Evolutionary conservation across 176 grass and related monocot genomes (phyloP).

Genomic region (Pontederia crassipes): DNA sequence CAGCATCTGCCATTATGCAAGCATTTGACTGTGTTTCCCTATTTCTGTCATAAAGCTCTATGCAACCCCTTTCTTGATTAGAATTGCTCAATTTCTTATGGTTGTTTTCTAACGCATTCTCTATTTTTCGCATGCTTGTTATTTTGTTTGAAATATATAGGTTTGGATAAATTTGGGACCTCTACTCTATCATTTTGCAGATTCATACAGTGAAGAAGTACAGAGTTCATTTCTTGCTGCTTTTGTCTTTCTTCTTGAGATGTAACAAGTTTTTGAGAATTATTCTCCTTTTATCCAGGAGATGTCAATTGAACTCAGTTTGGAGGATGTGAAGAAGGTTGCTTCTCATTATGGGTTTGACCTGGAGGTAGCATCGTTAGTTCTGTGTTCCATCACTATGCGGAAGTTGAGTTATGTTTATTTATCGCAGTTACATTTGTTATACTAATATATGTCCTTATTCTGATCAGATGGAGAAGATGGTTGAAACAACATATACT

Average conservation of each 20-base stretch:
- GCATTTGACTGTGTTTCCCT: constrained; percentile 4
- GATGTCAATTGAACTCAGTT: constrained; percentile 93
- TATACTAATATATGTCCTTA: too few species aligned
- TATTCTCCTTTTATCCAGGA: constrained; percentile 58
- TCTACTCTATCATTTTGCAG: constrained; percentile 88
- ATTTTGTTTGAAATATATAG: constrained; percentile 31
- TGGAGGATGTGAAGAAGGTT: constrained; percentile 95
- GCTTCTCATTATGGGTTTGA: constrained; percentile 81
- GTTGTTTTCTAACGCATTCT: neutral
- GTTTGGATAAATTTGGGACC: constrained; percentile 96
- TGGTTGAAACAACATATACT: constrained; percentile 86
- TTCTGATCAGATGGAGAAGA: constrained; percentile 52
- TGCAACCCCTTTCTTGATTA: neutral
- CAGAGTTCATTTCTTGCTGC: constrained; percentile 3
- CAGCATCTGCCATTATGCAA: constrained; percentile 8
- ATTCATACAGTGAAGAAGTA: constrained; percentile 76
- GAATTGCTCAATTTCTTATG: neutral
- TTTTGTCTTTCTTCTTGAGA: constrained; percentile 18
- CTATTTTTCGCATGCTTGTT: constrained; percentile 3
- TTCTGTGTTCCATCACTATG: constrained; percentile 2
- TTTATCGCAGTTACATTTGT: constrained; percentile 3
- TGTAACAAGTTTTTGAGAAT: constrained; percentile 1
- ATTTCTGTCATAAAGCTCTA: neutral
- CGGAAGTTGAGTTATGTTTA: constrained; percentile 15
- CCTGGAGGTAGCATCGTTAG: constrained; percentile 51